These are phyloP conservation scores for Cutaneotrichosporon mucoides DNA, from an alignment of 1,284 basidiomycete genomes.

Conservation along the genomic window DNA sequence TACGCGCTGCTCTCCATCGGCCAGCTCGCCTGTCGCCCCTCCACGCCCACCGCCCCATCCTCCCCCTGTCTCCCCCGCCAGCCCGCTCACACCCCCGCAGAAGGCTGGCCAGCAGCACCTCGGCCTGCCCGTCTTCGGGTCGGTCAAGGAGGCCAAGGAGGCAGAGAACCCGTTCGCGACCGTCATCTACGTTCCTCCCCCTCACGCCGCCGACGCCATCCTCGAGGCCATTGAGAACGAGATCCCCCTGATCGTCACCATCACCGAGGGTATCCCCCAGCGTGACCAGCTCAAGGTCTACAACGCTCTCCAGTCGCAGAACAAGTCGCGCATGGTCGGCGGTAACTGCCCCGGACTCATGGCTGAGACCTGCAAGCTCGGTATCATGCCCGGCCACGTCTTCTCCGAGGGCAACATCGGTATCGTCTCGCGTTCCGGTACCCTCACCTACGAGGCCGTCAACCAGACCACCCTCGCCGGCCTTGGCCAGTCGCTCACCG, in stretches of 20 bases:
- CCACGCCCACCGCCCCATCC: no score
- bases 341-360: conserved; percentile 97
- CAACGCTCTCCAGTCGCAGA: conserved; percentile 90
- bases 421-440: conserved; percentile 94
- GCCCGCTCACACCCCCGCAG: conserved; percentile 30
- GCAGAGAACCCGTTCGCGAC: conserved; percentile 83
- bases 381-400: conserved; percentile 98
- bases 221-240: conserved; percentile 97
- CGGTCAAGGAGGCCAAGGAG: conserved; percentile 83
- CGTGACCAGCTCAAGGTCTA: conserved; percentile 90
- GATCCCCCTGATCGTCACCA: conserved; percentile 91
- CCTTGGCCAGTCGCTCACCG: conserved; percentile 91
- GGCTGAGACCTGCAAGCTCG: conserved; percentile 97
- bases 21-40: no score
- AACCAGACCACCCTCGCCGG: conserved; percentile 83
- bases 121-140: conserved; percentile 90
- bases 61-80: no score
- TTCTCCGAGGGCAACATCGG: conserved; percentile 93
- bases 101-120: conserved; percentile 96
- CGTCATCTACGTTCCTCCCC: conserved; percentile 92
- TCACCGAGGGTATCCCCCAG: conserved; percentile 97
- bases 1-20: no score
- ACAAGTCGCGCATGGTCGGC: conserved; percentile 88
- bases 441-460: conserved; percentile 54
- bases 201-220: conserved; percentile 88